Base-by-base conservation (phyloP, 768 basidiomycete species). In the Melanogaster broomeanus region DNA sequence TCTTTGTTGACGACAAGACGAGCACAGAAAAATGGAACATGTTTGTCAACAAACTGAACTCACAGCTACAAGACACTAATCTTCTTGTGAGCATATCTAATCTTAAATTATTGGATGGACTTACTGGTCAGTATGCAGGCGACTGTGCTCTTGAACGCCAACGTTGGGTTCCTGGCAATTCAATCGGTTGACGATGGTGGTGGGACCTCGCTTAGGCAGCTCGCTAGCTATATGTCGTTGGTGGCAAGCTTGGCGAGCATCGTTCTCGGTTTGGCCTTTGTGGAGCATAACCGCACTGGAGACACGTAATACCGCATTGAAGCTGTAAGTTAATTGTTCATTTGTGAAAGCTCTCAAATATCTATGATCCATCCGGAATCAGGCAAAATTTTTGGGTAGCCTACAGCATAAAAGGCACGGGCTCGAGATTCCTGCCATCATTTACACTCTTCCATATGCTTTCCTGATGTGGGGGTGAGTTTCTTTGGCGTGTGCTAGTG, bases 401-500 rank as follows among this genome's bases (percentile, higher is more conserved):
- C 56, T 64, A 35, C 60, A 56, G 24, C 60, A 69, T 4, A 27
- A 56, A 8, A 61, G 45, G 1, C 66, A 73, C 30, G 78, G 82
- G 2, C 63, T 81, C 2, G 80, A 83, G 58, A 75, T 62, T 1
- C 70, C 83, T 5, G 79, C 81, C 16, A 68, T 83, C 15, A 56
- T 81, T 49, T 82, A 81, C 51, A 77, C 78, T 51, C 56, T 84
- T 10, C 83, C 83, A 0, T 79, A 80, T 49, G 77, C 80, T 2
- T 65, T 83, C 19, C 68, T 84, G 35, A 76, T 84, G 70, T 84
- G 82, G 82, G 76, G 75, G 82, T 82, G 58, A 66, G 81, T 74
- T 15, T 21, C 19, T 24, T 27, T 24, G 13, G n/a, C 7, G 33
- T 34, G 2, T 30, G 16, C 11, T 27, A 12, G 19, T 6, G 15